Conservation (phyloP, 2,329 filamentous ascomycete species). For the Aureobasidium sp. region DNA sequence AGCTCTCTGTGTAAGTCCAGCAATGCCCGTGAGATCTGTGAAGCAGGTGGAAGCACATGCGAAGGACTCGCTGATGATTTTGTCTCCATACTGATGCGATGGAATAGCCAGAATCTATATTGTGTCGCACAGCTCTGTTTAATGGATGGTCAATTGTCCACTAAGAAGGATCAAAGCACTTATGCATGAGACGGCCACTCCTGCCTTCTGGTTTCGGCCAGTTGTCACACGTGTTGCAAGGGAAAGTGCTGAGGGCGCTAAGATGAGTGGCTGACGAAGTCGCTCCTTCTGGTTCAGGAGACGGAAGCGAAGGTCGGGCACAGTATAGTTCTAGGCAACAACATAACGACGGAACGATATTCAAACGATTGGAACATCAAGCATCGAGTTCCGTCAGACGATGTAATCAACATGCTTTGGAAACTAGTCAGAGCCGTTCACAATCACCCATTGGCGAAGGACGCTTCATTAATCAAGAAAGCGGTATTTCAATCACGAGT, state of each 20-base stretch:
- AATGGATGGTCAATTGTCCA: background rate
- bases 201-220: no score
- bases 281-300: background rate
- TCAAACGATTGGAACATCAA: background rate
- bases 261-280: background rate
- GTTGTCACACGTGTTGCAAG: background rate
- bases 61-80: background rate
- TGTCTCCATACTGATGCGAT: background rate
- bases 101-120: background rate
- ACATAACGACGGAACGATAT: background rate
- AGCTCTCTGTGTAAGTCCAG: conserved; percentile 29
- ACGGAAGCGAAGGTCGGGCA: background rate
- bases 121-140: background rate
- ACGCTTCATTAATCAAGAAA: no score
- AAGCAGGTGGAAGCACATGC: conserved; percentile 27
- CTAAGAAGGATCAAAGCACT: no score
- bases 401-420: no score
- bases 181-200: no score
- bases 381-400: no score
- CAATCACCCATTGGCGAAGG: no score
- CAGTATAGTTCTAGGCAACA: background rate
- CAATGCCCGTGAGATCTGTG: conserved; percentile 25
- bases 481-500: no score
- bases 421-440: no score
- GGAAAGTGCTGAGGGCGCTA: background rate